phyloP scores from a whole-genome alignment of 2,329 filamentous ascomycete genomes.

The Colletotrichum sojae region DNA sequence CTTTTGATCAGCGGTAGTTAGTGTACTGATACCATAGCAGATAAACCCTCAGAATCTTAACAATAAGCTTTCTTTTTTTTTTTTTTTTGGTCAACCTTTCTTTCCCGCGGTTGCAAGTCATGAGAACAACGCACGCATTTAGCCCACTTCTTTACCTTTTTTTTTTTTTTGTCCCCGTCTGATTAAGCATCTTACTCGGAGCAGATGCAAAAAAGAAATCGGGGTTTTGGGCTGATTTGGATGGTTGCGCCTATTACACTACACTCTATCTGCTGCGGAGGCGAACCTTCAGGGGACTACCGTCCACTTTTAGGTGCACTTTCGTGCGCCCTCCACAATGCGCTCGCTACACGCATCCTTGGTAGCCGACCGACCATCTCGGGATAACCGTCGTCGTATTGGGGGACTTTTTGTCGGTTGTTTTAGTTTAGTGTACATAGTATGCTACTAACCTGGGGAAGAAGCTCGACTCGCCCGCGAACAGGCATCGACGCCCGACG shows the following conservation, averaged over 20 bases:
- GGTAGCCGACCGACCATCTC: background rate
- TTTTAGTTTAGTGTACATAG: no score
- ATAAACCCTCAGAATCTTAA: constrained; percentile 13
- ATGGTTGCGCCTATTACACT: background rate
- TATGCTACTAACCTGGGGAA: no score
- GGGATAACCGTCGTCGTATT: background rate
- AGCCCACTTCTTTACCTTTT: background rate
- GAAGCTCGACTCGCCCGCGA: no score
- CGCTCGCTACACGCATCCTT: background rate
- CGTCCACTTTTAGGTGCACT: no score
- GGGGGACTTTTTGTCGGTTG: background rate
- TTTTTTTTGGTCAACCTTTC: background rate
- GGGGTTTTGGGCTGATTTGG: constrained; percentile 1
- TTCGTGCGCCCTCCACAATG: no score
- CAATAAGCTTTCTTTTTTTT: constrained; percentile 22
- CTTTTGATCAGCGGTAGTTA: no score
- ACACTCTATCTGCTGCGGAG: constrained; percentile 24
- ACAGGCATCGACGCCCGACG: no score
- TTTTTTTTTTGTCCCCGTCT: constrained; percentile 7
- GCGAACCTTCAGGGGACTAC: constrained; percentile 2
- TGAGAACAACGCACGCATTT: no score
- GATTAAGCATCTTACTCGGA: constrained; percentile 34
- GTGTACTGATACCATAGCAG: no score
- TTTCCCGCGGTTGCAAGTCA: background rate
- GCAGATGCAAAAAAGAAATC: constrained; percentile 16